phyloP scores from a whole-genome alignment of 805 yeast genomes.

The Zygosaccharomyces bailii region DNA sequence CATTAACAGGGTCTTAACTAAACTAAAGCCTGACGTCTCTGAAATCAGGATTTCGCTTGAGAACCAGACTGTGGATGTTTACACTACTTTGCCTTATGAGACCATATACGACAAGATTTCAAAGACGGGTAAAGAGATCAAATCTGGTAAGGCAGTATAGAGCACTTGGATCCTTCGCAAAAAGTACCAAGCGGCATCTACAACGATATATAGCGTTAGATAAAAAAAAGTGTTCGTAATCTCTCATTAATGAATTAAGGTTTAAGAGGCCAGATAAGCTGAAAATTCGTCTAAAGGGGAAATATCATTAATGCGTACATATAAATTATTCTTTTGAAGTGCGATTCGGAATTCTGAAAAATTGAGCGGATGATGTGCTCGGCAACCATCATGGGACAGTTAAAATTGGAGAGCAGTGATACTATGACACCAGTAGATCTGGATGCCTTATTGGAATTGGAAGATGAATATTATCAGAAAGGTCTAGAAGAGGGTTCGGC shows the following conservation, averaged over 20 bases:
- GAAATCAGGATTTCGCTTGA: conserved; percentile 72
- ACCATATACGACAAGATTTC: conserved; percentile 74
- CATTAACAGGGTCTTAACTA: conserved; percentile 68
- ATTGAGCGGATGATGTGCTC: background rate
- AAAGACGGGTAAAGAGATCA: conserved; percentile 87
- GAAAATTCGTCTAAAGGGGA: no score
- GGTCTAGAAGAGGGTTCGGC: conserved; percentile 71
- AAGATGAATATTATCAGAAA: conserved; percentile 53
- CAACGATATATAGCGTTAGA: background rate
- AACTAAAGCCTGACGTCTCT: conserved; percentile 66
- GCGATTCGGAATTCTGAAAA: background rate
- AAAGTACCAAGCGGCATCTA: background rate
- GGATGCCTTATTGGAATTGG: conserved; percentile 58
- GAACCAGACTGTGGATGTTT: conserved; percentile 77
- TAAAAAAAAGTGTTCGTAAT: no score
- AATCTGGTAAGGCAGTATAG: conserved; percentile 47
- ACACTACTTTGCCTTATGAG: conserved; percentile 63
- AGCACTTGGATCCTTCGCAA: background rate
- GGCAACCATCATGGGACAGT: background rate
- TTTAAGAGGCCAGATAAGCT: background rate
- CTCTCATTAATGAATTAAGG: no score
- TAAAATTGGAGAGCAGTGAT: background rate
- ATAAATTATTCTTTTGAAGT: background rate
- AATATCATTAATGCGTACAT: background rate
- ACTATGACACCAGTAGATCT: conserved; percentile 34